phyloP scores from a whole-genome alignment of 495 filamentous ascomycete genomes.

The Aspergillus heteromorphus region DNA sequence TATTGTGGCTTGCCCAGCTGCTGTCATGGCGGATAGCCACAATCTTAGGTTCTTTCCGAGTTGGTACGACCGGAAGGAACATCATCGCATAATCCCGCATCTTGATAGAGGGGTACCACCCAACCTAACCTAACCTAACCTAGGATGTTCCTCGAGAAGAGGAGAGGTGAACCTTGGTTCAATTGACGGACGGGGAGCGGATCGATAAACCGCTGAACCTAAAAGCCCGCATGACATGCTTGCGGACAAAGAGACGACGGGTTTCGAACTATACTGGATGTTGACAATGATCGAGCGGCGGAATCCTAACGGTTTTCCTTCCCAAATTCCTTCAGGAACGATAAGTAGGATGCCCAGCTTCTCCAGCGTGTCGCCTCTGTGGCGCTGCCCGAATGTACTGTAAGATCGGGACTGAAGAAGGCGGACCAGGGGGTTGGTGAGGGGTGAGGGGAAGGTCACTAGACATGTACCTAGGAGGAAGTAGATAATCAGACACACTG shows the following conservation, averaged over 20 bases:
- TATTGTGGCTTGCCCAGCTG: conserved; percentile 6
- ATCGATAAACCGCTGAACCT: conserved; percentile 39
- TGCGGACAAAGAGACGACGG: conserved; percentile 14
- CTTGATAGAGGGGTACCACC: neutral
- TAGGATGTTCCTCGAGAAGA: conserved; percentile 3
- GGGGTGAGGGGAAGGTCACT: neutral
- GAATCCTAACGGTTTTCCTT: conserved; percentile 3
- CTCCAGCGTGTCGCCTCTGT: neutral
- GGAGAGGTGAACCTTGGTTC: conserved; percentile 8
- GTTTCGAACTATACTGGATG: conserved; percentile 14
- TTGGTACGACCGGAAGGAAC: conserved; percentile 10
- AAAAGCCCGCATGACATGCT: conserved; percentile 36
- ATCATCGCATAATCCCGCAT: conserved; percentile 10
- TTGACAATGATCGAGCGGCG: conserved; percentile 17
- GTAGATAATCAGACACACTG: too few species aligned
- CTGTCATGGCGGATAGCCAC: neutral
- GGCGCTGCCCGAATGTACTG: conserved; percentile 9
- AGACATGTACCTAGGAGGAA: neutral
- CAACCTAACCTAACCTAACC: too few species aligned
- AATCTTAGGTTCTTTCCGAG: neutral
- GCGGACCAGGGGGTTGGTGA: neutral
- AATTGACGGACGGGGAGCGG: conserved; percentile 29
- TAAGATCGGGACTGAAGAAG: conserved; percentile 6
- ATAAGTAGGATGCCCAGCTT: neutral
- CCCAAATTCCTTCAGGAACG: neutral